Evolutionary conservation across 164 flowering plant species (phyloP).

Genomic region (Taxillus chinensis): DNA sequence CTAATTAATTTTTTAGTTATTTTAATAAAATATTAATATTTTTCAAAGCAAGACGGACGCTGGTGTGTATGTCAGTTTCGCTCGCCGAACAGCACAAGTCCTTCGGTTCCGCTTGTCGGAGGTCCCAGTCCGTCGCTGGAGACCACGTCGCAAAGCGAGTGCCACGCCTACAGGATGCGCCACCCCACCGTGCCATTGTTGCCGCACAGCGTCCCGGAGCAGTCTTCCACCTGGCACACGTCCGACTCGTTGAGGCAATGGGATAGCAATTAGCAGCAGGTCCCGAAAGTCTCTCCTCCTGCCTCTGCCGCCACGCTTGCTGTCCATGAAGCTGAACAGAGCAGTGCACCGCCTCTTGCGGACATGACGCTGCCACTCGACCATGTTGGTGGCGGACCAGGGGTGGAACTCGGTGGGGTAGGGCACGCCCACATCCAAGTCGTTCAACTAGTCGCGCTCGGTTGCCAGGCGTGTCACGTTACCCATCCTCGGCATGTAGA

Average conservation of each 20-base stretch:
- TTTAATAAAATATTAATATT: too few species aligned
- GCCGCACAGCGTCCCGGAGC: constrained; percentile 41
- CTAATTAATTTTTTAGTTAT: too few species aligned
- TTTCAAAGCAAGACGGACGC: too few species aligned
- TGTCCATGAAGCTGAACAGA: constrained; percentile 79
- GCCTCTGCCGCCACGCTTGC: constrained; percentile 49
- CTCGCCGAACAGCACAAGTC: too few species aligned
- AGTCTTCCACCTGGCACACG: constrained; percentile 55
- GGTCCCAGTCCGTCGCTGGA: too few species aligned
- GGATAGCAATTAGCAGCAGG: constrained; percentile 24
- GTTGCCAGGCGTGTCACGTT: constrained; percentile 70
- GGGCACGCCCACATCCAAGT: constrained; percentile 81
- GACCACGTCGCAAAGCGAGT: too few species aligned
- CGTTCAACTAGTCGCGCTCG: constrained; percentile 81
- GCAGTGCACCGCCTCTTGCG: constrained; percentile 28
- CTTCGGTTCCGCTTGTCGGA: too few species aligned
- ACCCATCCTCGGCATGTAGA: constrained; percentile 55
- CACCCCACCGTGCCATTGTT: constrained; percentile 47
- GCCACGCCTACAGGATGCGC: constrained; percentile 42
- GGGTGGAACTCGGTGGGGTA: constrained; percentile 98
- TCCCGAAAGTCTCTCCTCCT: constrained; percentile 59
- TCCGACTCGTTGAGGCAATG: constrained; percentile 44
- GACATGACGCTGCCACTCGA: constrained; percentile 56
- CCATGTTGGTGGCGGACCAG: constrained; percentile 33
- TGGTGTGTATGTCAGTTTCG: too few species aligned